Conservation (phyloP, 1,284 basidiomycete species). For the Salmacisia buchloeana region DNA sequence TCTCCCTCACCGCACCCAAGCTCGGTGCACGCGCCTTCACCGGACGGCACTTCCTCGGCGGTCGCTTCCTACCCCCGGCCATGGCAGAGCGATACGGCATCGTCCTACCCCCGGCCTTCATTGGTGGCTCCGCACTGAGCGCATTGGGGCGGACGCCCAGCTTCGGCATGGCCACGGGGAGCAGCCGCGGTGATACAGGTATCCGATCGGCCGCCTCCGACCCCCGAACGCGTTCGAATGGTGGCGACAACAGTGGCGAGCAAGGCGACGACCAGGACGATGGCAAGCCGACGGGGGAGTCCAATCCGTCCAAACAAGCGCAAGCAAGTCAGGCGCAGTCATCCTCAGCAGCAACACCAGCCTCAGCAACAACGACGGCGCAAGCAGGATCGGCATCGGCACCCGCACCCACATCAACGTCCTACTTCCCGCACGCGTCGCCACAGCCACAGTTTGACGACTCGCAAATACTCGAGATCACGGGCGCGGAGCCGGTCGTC, state of each 20-base stretch:
- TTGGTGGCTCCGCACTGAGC: background rate
- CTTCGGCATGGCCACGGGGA: background rate
- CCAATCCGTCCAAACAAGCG: too few species aligned
- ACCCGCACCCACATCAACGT: background rate
- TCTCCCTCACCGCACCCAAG: constrained; percentile 92
- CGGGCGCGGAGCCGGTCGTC: constrained; percentile 20
- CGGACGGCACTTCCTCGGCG: constrained; percentile 84
- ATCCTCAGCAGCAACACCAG: too few species aligned
- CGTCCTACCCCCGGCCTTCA: background rate
- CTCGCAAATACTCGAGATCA: constrained; percentile 47
- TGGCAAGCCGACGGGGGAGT: too few species aligned
- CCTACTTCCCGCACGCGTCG: background rate
- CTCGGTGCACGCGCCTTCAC: constrained; percentile 69
- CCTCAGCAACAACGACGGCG: too few species aligned
- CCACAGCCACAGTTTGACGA: constrained; percentile 14
- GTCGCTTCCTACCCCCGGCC: constrained; percentile 70
- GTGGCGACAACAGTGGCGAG: background rate
- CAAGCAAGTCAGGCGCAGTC: too few species aligned
- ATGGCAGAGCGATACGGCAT: constrained; percentile 5
- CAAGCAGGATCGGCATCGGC: background rate
- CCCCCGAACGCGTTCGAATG: background rate
- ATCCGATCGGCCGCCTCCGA: constrained; percentile 32
- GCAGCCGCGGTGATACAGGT: constrained; percentile 22
- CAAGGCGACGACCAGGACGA: too few species aligned
- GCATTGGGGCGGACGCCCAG: background rate